Percentiles rank a stretch among this genome's conserved stretches.
These are phyloP conservation scores for Penicillium paradoxum DNA, from an alignment of 495 filamentous ascomycete species.

Conservation along the genomic window DNA sequence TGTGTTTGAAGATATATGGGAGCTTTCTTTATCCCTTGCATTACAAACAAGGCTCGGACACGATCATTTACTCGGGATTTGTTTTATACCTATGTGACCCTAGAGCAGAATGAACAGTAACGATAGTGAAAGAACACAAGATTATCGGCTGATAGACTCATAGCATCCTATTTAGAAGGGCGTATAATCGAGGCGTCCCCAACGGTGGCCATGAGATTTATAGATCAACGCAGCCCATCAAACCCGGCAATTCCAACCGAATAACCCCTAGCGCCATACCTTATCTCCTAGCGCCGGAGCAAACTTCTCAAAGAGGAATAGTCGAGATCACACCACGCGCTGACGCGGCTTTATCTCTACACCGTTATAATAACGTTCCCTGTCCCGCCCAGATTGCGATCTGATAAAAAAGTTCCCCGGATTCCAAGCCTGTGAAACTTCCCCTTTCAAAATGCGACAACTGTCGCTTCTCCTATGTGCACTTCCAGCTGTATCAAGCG, in stretches of 20 bases:
- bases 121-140: too few species aligned
- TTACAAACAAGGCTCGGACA: too few species aligned
- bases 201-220: too few species aligned
- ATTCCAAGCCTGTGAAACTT: background rate
- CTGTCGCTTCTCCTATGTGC: constrained; percentile 7
- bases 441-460: constrained; percentile 9
- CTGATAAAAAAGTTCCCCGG: background rate
- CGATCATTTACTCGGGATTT: too few species aligned
- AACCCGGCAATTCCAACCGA: background rate
- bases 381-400: background rate
- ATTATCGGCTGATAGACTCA: too few species aligned
- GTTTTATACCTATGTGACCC: too few species aligned
- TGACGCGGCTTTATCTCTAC: constrained; percentile 5
- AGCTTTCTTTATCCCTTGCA: too few species aligned
- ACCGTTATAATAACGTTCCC: background rate
- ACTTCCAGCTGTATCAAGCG: constrained; percentile 7
- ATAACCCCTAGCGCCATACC: background rate
- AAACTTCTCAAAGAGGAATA: background rate
- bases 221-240: too few species aligned
- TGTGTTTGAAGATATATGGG: too few species aligned
- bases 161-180: too few species aligned
- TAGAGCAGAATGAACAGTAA: too few species aligned
- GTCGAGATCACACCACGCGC: background rate
- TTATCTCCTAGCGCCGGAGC: constrained; percentile 7
- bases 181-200: too few species aligned